Evolutionary conservation across 805 yeast species (phyloP), one percentile per base, ranked within the genome.

Genomic region (Lachancea lanzarotensis): DNA sequence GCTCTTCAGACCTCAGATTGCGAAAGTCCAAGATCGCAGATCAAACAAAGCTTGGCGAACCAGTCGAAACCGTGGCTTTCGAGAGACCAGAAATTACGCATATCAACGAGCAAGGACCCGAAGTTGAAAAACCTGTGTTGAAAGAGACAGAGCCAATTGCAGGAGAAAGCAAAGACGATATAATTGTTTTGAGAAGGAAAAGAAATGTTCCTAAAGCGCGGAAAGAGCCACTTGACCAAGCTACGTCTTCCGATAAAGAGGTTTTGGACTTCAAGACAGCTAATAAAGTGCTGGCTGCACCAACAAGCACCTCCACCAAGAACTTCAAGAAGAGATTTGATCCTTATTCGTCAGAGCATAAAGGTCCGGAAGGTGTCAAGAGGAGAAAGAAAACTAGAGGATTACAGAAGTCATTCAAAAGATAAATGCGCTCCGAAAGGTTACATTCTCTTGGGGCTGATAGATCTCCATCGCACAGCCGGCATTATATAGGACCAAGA

Each of bases 281-380:
- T 13, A 69, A 70, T 26, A 74, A 69, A 45, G 63, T 76, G 12
- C 57, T 77, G 47, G 30, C 27, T 22, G 57, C 57, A 10, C 56
- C 56, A 20, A 48, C 48, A 20, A 22, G 38, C 29, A 29, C 51
- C 36, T 36, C 52, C 16, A 34, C 39, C 31, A 40, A 42, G 19
- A 44, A 38, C 38, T 43, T 47, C 13, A 63, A 61, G 40, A 63
- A 61, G 39, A 63, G 73, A 8, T 82, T 77, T 50, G 82, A 82
- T 62, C 88, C 89, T 3, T 82, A 79, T 51, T 60, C 72, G 16
- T 69, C 67, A 37, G 67, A 64, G 5, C 63, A 70, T 22, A 71
- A 70, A 15, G 84, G 80, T 1, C 83, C 83, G 8, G 65, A 65
- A 51, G 72, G 74, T n/a, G 73, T 75, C 7, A 79, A 76, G 63